Percentiles rank a stretch among this genome's conserved stretches.
phyloP scores from a whole-genome alignment of 768 basidiomycete species.

The Amanita muscaria region DNA sequence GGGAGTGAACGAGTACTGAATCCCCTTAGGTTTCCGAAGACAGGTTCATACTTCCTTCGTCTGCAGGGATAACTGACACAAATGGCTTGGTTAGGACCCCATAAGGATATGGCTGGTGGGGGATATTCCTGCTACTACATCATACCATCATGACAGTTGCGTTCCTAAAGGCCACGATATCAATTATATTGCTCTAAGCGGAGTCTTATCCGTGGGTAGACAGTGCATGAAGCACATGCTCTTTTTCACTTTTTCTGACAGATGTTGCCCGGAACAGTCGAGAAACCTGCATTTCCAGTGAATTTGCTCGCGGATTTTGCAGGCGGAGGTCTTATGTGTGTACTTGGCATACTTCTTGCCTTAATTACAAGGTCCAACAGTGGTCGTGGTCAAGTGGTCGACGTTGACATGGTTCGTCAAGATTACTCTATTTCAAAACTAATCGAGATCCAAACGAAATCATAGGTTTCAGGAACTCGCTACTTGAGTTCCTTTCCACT shows the following conservation, averaged over 20 bases:
- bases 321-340: constrained; percentile 70
- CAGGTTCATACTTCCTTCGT: constrained; percentile 28
- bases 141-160: too few relatives aligned
- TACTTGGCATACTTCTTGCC: constrained; percentile 65
- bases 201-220: constrained; percentile 17
- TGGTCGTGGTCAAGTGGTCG: constrained; percentile 66
- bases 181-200: constrained; percentile 77
- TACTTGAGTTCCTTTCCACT: constrained; percentile 72
- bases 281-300: constrained; percentile 62
- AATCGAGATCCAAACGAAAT: background rate
- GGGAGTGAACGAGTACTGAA: background rate
- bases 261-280: constrained; percentile 58
- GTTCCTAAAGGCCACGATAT: constrained; percentile 79
- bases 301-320: constrained; percentile 81
- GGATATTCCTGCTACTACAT: too few relatives aligned
- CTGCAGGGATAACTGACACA: background rate
- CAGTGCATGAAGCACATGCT: constrained; percentile 34
- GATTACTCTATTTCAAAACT: background rate
- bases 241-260: constrained; percentile 16
- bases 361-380: constrained; percentile 57
- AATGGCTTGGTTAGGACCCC: constrained; percentile 39
- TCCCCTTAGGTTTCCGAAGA: constrained; percentile 47
- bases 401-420: constrained; percentile 60
- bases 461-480: constrained; percentile 68
- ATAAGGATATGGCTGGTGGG: constrained; percentile 71